Evolutionary conservation across 148 eudicot genomes (phyloP), one percentile per base, ranked within the genome.

Genomic region (Mesembryanthemum crystallinum): DNA sequence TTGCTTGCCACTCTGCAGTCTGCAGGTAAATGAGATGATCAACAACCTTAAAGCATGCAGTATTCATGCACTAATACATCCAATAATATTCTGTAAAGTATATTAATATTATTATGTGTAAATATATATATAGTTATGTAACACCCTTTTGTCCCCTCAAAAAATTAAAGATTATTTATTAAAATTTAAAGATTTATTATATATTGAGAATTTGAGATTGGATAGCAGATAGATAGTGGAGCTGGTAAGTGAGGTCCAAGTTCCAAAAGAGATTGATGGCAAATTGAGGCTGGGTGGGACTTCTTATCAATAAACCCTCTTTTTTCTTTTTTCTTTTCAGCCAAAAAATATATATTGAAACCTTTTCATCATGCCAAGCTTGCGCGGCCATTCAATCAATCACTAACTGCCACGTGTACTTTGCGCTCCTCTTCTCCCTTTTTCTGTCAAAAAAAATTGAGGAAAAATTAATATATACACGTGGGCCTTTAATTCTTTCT

Each of bases 261-360:
- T 88, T 86, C 91, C 91, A 67, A 88, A 88, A 84, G 89, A 86
- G 92, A 88, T 88, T 88, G 88, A 78, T 84, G 82, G 42, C 59
- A 70, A 80, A 28, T 79, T 66, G 10, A 37, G 42, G 57, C 58
- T 65, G 62, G 63, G 74, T 67, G 84, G 84, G 83, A 60, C 83
- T 76, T 71, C 0, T n/a, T 13, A 12, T 33, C 60, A 59, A 58
- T 18, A 30, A 3, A 18, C 15, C 68, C 59, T 75, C 47, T 23
- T 45, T 59, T 74, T 69, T 65, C 21, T 24, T 30, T 43, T 24
- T 42, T 67, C 28, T 42, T 67, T 43, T 67, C 69, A 35, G n/a
- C 20, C 21, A 11, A 10, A 11, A 62, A 27, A 13, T 8, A 18
- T 17, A 17, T 3, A 54, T 8, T n/a, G n/a, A 21, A 11, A 54